Conservation (phyloP, 2,329 filamentous ascomycete genomes). For the Scedosporium minutisporum region DNA sequence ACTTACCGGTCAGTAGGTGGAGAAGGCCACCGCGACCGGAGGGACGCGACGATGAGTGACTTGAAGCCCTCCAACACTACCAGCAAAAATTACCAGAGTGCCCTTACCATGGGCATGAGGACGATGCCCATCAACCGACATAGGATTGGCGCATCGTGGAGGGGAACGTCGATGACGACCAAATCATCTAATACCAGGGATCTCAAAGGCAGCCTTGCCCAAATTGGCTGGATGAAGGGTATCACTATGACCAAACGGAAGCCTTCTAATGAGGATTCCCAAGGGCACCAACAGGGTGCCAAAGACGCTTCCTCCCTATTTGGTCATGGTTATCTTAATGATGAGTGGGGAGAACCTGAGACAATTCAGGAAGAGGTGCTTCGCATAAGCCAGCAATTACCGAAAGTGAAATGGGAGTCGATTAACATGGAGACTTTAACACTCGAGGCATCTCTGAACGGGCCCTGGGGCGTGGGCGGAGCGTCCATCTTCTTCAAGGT, state of each 20-base stretch:
- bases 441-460: constrained; percentile 51
- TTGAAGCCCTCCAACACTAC: constrained; percentile 37
- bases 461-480: constrained; percentile 50
- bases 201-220: constrained; percentile 39
- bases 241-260: constrained; percentile 54
- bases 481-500: constrained; percentile 53
- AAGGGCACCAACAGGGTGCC: constrained; percentile 35
- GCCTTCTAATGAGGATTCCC: constrained; percentile 25
- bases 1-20: constrained; percentile 70
- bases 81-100: constrained; percentile 31
- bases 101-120: constrained; percentile 34
- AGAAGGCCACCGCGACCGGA: constrained; percentile 45
- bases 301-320: constrained; percentile 40
- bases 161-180: constrained; percentile 50
- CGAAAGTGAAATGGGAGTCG: constrained; percentile 55
- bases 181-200: constrained; percentile 32
- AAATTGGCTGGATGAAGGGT: constrained; percentile 62
- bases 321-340: constrained; percentile 39
- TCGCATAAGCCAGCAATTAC: constrained; percentile 50
- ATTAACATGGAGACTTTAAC: constrained; percentile 53
- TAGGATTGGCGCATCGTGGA: constrained; percentile 35
- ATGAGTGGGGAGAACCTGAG: constrained; percentile 52
- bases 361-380: constrained; percentile 56
- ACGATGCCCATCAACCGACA: constrained; percentile 29
- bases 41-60: constrained; percentile 52